A percentile compares a stretch with the other conserved stretches of the same genome.
phyloP scores from a whole-genome alignment of 495 filamentous ascomycete genomes.

The Penicillium maclennaniae region DNA sequence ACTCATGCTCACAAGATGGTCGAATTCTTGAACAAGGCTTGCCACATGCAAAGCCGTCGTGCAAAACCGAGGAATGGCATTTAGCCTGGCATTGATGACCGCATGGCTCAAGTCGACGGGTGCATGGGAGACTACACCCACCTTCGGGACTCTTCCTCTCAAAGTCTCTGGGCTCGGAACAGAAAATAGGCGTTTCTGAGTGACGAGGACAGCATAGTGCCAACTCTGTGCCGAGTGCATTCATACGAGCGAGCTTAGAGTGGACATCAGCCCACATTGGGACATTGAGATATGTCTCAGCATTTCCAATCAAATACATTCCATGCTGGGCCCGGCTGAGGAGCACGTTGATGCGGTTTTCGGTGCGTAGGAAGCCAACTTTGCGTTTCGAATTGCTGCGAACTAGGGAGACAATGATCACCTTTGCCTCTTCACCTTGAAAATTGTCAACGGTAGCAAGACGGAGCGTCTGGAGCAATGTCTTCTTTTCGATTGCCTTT shows the following conservation, averaged over 20 bases:
- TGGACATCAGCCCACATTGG: constrained; percentile 67
- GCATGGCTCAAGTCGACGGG: constrained; percentile 37
- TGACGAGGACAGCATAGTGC: constrained; percentile 65
- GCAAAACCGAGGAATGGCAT: constrained; percentile 67
- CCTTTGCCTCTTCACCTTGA: constrained; percentile 77
- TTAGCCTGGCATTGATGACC: constrained; percentile 67
- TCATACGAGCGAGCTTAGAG: constrained; percentile 39
- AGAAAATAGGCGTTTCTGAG: constrained; percentile 46
- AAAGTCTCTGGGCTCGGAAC: constrained; percentile 42
- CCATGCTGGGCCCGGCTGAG: constrained; percentile 67
- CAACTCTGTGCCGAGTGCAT: constrained; percentile 52
- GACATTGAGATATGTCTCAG: constrained; percentile 48
- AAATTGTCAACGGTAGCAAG: constrained; percentile 82
- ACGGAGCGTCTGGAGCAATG: constrained; percentile 52
- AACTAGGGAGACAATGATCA: constrained; percentile 79
- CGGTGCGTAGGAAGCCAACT: constrained; percentile 66
- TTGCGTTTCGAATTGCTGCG: constrained; percentile 59
- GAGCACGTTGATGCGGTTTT: constrained; percentile 75
- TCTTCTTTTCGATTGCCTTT: constrained; percentile 42
- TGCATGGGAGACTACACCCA: constrained; percentile 9
- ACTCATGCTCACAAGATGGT: constrained; percentile 57
- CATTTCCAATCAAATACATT: constrained; percentile 76
- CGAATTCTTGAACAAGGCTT: constrained; percentile 56
- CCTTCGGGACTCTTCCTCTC: constrained; percentile 10
- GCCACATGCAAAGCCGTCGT: constrained; percentile 58